Base-by-base conservation (phyloP, 164 flowering plant species). In the Vitis vinifera region DNA sequence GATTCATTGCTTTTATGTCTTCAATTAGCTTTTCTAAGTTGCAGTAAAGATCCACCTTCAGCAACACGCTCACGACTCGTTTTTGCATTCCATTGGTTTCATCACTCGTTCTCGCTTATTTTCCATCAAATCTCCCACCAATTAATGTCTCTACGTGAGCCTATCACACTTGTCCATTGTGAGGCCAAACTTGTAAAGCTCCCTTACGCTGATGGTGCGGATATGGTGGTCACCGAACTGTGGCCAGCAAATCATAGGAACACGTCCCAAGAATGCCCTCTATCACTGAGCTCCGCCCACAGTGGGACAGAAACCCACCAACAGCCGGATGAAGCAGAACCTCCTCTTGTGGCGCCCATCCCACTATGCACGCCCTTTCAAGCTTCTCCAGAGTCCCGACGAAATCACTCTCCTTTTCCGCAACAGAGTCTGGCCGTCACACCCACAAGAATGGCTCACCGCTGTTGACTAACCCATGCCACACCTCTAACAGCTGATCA, bases 161-260 rank as follows among this genome's bases (percentile, higher is more conserved):
- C 78, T 68, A 61, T 72, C 71, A 58, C 72, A 62, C 9, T 15
- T 68, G 29, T 71, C 78, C 55, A 71, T 72, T 77, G 76, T 69
- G 15, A 79, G 2, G 2, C 82, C 82, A 10, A 76, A 49, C 48
- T 55, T 73, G 77, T 77, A 76, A 13, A 62, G 63, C 30, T 52
- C 63, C 9, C 68, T 62, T 1, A 79, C 77, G 10, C 66, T 63
- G 63, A 66, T 66, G 27, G 71, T 72, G 19, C 52, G 75, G 9
- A 72, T 55, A 0, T 56, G 74, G 4, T 79, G 81, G 51, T 75
- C 81, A 3, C 13, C 52, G 3, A 69, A 60, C 13, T 48, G 55
- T 0, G 82, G 79, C 76, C 79, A 76, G 10, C 72, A 75, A 17
- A 73, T 59, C 79, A 73, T 73, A 9, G 66, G 71, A 12, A 63